Base-by-base conservation (phyloP, 2,329 filamentous ascomycete species). In the Ploettnerulaceae sp. region DNA sequence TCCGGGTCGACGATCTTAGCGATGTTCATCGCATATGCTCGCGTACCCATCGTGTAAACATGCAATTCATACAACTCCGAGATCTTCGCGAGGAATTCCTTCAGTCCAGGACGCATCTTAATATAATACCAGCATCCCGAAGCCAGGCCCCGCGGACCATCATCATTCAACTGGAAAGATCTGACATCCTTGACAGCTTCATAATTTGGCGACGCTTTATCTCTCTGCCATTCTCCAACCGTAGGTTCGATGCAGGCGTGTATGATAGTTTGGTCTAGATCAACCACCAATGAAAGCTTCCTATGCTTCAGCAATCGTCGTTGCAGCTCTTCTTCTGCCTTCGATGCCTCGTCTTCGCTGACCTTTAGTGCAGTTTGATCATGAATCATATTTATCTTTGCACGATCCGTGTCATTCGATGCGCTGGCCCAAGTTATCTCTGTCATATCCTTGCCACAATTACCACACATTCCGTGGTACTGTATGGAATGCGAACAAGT, bases 21-120 rank as follows among this genome's bases (percentile, higher is more conserved):
- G 58, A 98, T 94, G 51, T 88, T 85, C 57, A 90, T 76, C 7
- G 93, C 93, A 64, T 98, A 98, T n/a, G 91, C 88, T 54, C 93
- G 81, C 17, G 93, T 98, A 47, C 91, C 93, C 93, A 98, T 98
- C 33, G 93, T 98, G 71, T 98, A 98, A 53, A 98, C 91, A 65
- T 98, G 93, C 61, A 97, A 74, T 69, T 98, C 93, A 69, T 93
- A 98, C 60, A 93, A 72, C 60, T 82, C 76, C 1, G 89, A 80
- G 37, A 96, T 76, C 42, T 80, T 78, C 48, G 86, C 74, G 38
- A 98, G 73, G 62, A 98, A 98, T 32, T 84, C 78, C 52, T 81
- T 74, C 40, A 97, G 70, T 2, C 90, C 89, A 0, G 93, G 93
- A 26, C 93, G 87, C 70, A 95, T 81, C 71, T 98, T 98, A 72